phyloP scores from a whole-genome alignment of 352 stramenopile genomes.

The Phytophthora pistaciae region DNA sequence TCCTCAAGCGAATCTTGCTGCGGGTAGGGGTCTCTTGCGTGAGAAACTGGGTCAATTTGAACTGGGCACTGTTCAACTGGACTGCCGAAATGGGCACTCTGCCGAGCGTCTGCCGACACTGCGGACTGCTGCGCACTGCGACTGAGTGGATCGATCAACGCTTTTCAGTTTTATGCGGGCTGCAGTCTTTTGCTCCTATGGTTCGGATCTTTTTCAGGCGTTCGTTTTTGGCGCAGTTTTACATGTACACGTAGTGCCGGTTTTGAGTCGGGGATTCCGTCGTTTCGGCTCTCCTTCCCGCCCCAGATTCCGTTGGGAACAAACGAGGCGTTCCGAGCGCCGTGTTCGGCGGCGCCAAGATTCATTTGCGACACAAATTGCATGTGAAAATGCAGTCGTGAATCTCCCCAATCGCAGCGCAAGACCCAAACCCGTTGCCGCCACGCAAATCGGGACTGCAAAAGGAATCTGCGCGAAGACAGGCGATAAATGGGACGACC shows the following conservation, averaged over 20 bases:
- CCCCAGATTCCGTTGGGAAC: constrained; percentile 1
- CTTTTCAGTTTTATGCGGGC: neutral
- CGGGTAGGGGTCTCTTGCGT: neutral
- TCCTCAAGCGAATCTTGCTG: neutral
- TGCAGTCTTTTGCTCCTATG: neutral
- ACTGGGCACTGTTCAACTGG: constrained; percentile 1
- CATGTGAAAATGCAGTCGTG: neutral
- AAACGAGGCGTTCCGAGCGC: neutral
- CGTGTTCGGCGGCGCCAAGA: neutral
- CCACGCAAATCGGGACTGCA: neutral
- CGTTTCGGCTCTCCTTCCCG: constrained; percentile 1
- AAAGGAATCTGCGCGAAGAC: constrained; percentile 4
- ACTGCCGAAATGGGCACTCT: neutral
- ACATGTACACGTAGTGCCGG: neutral
- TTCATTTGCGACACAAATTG: neutral
- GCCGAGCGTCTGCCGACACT: neutral
- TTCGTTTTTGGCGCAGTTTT: neutral
- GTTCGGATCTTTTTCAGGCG: neutral
- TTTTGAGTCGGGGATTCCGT: constrained; percentile 1
- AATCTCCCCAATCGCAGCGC: constrained; percentile 3
- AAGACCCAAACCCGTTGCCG: neutral
- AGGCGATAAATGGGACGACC: neutral
- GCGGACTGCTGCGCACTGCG: neutral
- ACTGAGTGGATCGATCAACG: neutral
- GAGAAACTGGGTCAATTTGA: neutral